These are phyloP conservation scores for Epichloe festucae DNA, from an alignment of 2,329 filamentous ascomycete species.

Conservation along the genomic window DNA sequence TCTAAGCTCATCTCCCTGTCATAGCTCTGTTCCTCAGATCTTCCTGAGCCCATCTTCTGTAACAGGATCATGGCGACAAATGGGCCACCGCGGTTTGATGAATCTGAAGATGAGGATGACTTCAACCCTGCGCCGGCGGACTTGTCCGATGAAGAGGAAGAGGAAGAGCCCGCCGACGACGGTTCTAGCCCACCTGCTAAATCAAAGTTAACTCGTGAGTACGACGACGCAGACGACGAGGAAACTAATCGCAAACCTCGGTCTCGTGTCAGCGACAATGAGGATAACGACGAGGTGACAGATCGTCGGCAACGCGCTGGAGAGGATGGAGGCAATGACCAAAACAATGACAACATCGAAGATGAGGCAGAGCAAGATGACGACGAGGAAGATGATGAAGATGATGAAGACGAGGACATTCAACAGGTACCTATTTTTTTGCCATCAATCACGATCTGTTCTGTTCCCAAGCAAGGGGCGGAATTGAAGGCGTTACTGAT, in stretches of 20 bases:
- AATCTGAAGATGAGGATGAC: conserved; percentile 69
- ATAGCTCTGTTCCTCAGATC: not conserved
- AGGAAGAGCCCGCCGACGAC: conserved; percentile 27
- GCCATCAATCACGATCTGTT: not conserved
- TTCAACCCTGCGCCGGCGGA: conserved; percentile 76
- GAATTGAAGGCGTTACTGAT: not conserved
- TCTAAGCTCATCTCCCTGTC: not conserved
- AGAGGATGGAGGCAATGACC: conserved; percentile 17
- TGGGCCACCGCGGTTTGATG: conserved; percentile 37
- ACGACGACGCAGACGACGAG: conserved; percentile 21
- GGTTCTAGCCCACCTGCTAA: conserved; percentile 20
- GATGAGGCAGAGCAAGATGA: conserved; percentile 27
- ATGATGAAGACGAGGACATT: conserved; percentile 54
- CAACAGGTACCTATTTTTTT: conserved; percentile 36
- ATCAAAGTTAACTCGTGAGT: conserved; percentile 21
- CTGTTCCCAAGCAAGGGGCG: not conserved
- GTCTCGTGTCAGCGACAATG: conserved; percentile 20
- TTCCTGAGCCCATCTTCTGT: not conserved
- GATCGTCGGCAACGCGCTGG: not conserved
- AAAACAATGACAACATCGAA: conserved; percentile 22
- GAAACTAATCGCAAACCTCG: conserved; percentile 13
- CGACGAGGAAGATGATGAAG: conserved; percentile 42
- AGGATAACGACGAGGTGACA: conserved; percentile 28
- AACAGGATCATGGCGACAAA: conserved; percentile 33
- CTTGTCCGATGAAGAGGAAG: no score